phyloP scores from a whole-genome alignment of 371 early-diverging fungal species.

The Batkoa obscura region DNA sequence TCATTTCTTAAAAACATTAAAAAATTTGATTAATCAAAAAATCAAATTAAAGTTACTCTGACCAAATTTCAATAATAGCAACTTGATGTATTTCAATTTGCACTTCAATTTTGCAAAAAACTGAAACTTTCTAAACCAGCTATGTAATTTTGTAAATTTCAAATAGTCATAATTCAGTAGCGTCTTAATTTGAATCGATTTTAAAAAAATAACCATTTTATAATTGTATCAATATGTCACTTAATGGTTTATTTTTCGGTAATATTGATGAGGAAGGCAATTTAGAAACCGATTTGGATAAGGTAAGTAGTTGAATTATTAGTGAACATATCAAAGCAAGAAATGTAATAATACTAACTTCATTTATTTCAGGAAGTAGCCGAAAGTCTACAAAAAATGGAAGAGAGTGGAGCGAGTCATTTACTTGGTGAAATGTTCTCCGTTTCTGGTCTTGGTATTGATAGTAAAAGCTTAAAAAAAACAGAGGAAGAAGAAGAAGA shows the following conservation, averaged over 20 bases:
- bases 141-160: too few species aligned
- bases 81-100: too few species aligned
- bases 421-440: constrained; percentile 26
- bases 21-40: too few species aligned
- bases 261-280: constrained; percentile 73
- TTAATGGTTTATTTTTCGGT: constrained; percentile 59
- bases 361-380: constrained; percentile 31
- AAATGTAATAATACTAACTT: not conserved
- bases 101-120: too few species aligned
- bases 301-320: constrained; percentile 4
- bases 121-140: too few species aligned
- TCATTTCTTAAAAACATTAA: too few species aligned
- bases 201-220: not conserved
- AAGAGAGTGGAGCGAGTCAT: constrained; percentile 22
- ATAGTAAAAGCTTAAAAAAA: constrained; percentile 18
- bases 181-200: too few species aligned
- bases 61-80: too few species aligned
- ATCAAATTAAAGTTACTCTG: too few species aligned
- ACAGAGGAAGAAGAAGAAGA: constrained; percentile 12
- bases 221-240: not conserved
- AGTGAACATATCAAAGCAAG: not conserved
- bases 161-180: too few species aligned
- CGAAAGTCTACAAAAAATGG: constrained; percentile 32
- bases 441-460: constrained; percentile 26
- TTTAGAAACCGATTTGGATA: constrained; percentile 44